These are phyloP conservation scores for Capsella rubella DNA, from an alignment of 441 rosid species.

Conservation along the genomic window DNA sequence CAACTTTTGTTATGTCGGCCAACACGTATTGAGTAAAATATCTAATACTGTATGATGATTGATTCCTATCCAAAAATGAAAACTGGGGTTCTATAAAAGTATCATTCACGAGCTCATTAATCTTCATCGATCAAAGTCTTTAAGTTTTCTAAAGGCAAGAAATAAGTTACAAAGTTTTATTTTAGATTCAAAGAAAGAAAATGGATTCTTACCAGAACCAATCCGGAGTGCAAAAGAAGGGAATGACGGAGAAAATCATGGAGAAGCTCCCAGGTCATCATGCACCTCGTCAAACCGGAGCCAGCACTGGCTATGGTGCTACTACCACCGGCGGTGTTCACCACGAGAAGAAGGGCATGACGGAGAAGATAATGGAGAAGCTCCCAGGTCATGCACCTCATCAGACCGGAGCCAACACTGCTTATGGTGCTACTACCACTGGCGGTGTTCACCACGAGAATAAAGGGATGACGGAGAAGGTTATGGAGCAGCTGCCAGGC, in stretches of 20 bases:
- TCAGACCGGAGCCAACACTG: background rate
- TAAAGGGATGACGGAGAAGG: too few relatives aligned
- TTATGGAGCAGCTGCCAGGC: too few relatives aligned
- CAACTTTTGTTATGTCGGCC: background rate
- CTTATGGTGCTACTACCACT: background rate
- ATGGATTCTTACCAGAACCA: slow-evolving; percentile 3
- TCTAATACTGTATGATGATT: background rate
- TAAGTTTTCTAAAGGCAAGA: background rate
- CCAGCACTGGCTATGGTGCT: background rate
- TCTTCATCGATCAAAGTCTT: background rate
- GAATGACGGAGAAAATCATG: background rate
- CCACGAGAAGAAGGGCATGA: background rate
- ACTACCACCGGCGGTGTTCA: background rate
- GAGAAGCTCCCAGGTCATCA: background rate
- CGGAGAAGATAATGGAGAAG: background rate
- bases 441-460: background rate
- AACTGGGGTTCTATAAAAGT: background rate
- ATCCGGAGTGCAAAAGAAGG: background rate
- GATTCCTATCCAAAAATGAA: background rate
- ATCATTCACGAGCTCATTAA: background rate
- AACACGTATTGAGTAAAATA: background rate
- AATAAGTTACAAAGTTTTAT: background rate
- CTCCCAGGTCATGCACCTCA: background rate
- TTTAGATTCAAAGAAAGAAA: background rate
- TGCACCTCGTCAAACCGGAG: background rate